Percentiles rank a stretch among this genome's conserved stretches.
phyloP scores from a whole-genome alignment of 192 early-diverging fungal genomes.

The Backusella sp. region DNA sequence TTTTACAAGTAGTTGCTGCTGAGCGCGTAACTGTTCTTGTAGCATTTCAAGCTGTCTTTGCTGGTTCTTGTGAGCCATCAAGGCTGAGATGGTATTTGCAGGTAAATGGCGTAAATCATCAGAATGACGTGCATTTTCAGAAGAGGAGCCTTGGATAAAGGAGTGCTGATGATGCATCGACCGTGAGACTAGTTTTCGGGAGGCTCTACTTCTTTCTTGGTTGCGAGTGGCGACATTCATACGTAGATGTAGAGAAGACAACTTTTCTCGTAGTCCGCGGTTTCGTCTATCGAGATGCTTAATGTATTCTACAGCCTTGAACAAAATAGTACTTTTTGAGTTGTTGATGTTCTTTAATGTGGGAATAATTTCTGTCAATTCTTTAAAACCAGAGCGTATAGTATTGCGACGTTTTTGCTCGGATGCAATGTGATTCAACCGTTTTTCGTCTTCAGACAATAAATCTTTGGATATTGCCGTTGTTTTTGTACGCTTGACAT shows the following conservation, averaged over 20 bases:
- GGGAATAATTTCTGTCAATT: constrained; percentile 85
- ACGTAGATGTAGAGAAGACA: constrained; percentile 22
- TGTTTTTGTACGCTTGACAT: neutral
- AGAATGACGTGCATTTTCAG: neutral
- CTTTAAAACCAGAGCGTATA: constrained; percentile 84
- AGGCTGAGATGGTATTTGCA: constrained; percentile 18
- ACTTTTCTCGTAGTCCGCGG: constrained; percentile 20
- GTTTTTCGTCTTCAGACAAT: constrained; percentile 69
- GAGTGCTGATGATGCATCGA: constrained; percentile 2
- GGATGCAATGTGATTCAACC: constrained; percentile 70
- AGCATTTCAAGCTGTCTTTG: constrained; percentile 27
- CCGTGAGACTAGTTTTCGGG: neutral
- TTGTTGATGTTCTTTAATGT: constrained; percentile 67
- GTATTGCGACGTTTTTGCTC: constrained; percentile 74
- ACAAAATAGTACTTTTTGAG: constrained; percentile 66
- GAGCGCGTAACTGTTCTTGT: constrained; percentile 30
- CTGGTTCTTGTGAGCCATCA: constrained; percentile 35
- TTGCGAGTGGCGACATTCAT: constrained; percentile 12
- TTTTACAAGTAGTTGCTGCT: constrained; percentile 26
- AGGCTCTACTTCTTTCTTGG: neutral
- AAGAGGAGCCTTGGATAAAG: neutral
- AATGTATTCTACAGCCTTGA: constrained; percentile 69
- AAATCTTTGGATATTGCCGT: constrained; percentile 36
- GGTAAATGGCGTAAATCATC: neutral
- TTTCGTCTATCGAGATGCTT: constrained; percentile 59